Conservation (phyloP, 371 early-diverging fungal genomes). For the Mucor indicus region DNA sequence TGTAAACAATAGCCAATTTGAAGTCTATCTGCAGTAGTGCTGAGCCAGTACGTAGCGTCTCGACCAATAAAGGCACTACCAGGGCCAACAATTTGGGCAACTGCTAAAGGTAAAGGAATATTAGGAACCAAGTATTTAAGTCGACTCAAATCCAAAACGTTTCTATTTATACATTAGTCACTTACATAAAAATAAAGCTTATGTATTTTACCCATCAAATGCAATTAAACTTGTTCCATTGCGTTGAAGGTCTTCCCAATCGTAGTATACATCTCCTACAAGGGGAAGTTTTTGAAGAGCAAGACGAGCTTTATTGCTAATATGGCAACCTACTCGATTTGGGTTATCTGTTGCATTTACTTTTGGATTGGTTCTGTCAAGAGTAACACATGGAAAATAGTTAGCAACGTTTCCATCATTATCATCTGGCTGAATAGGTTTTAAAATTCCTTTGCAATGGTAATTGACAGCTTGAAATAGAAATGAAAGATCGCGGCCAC, state of each 20-base stretch:
- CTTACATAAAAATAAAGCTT: background rate
- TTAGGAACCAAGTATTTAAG: constrained; percentile 45
- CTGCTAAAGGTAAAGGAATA: constrained; percentile 36
- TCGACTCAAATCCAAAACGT: constrained; percentile 53
- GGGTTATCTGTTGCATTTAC: constrained; percentile 54
- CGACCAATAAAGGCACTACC: constrained; percentile 55
- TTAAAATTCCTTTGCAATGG: constrained; percentile 65
- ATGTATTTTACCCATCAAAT: constrained; percentile 63
- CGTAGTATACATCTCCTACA: constrained; percentile 67
- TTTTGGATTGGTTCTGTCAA: constrained; percentile 37
- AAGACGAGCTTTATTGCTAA: constrained; percentile 43
- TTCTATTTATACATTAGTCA: constrained; percentile 12
- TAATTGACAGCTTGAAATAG: constrained; percentile 75
- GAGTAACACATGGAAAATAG: constrained; percentile 75
- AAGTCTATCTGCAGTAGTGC: constrained; percentile 50
- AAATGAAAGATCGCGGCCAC: constrained; percentile 73
- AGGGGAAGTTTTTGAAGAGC: constrained; percentile 44
- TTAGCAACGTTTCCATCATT: constrained; percentile 52
- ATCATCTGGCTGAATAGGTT: constrained; percentile 42
- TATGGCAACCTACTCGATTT: constrained; percentile 67
- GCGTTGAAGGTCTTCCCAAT: constrained; percentile 69
- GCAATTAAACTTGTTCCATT: constrained; percentile 59
- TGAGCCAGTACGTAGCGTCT: constrained; percentile 62
- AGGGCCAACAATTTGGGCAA: constrained; percentile 46
- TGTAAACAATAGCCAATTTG: constrained; percentile 64